Evolutionary conservation across 106 monocot species (phyloP), one percentile per base, ranked within the genome.

Genomic region (Acanthochlamys bracteata): DNA sequence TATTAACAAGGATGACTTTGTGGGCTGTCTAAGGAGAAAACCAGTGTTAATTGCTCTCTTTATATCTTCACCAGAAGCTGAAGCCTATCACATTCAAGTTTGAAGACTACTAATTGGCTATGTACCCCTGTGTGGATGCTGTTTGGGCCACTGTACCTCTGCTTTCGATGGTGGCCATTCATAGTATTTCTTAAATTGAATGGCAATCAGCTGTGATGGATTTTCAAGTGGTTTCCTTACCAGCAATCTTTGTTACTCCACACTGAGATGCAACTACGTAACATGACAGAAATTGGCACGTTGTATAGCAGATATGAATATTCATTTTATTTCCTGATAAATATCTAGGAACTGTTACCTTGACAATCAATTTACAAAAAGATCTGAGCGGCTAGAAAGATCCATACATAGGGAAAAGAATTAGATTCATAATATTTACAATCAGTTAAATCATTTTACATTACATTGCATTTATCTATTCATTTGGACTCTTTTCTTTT

Each of bases 31-130:
- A n/a, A 24, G 63, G 53, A 96, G 73, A 56, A 78, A 80, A 66
- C 95, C 95, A 11, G 64, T 91, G 20, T 63, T 96, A 14, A 68
- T 96, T 54, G 84, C 88, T 21, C 40, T 85, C 52, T 85, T 91
- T 59, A 7, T 43, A 42, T 63, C 40, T 39, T 39, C 61, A 62
- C 10, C 61, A 17, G 41, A 41, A 62, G 19, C 20, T 4, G 41
- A 62, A 49, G 49, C 4, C 33, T 33, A 33, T 33, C 33, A 33
- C 33, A 33, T 33, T 33, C 33, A 33, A 33, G 33, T 33, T 33
- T 33, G 33, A 33, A 33, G 33, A 33, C 33, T 33, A 33, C 33
- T 33, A 6, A 1, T 3, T 33, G 33, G 33, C 33, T 6, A 33
- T 3, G 4, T 33, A 33, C 6, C 1, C 4, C 6, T 1, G 33